phyloP scores from a whole-genome alignment of 2,329 filamentous ascomycete species.

The Calonectria henricotiae region DNA sequence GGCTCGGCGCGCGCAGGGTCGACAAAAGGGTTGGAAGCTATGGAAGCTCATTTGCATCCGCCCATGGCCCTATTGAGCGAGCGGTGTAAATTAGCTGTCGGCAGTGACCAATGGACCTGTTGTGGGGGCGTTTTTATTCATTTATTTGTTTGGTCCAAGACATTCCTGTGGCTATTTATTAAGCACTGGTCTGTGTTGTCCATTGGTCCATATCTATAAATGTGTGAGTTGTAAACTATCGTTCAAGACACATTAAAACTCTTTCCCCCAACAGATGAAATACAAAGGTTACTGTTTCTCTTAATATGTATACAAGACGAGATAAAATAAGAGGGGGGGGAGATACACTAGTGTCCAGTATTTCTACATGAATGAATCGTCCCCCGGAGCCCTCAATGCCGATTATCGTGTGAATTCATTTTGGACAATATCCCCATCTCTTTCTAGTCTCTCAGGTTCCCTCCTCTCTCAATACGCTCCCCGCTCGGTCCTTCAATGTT shows the following conservation, averaged over 20 bases:
- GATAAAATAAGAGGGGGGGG: background rate
- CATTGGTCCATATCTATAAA: constrained; percentile 14
- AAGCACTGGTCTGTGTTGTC: constrained; percentile 15
- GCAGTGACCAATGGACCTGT: background rate
- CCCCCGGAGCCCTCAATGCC: too few relatives aligned
- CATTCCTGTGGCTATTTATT: background rate
- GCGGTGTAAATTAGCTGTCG: constrained; percentile 9
- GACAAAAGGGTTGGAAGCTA: background rate
- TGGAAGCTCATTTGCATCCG: constrained; percentile 6
- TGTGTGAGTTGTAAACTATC: background rate
- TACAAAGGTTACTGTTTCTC: background rate
- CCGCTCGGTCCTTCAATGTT: constrained; percentile 49
- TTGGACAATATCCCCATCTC: background rate
- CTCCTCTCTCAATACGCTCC: background rate
- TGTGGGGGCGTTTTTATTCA: background rate
- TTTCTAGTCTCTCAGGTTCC: background rate
- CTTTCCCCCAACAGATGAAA: background rate
- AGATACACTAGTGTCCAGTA: background rate
- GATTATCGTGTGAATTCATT: background rate
- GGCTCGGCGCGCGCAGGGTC: background rate
- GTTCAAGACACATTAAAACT: background rate
- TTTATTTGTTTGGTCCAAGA: constrained; percentile 26
- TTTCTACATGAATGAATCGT: background rate
- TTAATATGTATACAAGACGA: background rate
- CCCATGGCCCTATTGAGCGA: background rate